A percentile compares a stretch with the other conserved stretches of the same genome.
These are phyloP conservation scores for Neofusicoccum cordaticola DNA, from an alignment of 2,329 filamentous ascomycete genomes.

Conservation along the genomic window DNA sequence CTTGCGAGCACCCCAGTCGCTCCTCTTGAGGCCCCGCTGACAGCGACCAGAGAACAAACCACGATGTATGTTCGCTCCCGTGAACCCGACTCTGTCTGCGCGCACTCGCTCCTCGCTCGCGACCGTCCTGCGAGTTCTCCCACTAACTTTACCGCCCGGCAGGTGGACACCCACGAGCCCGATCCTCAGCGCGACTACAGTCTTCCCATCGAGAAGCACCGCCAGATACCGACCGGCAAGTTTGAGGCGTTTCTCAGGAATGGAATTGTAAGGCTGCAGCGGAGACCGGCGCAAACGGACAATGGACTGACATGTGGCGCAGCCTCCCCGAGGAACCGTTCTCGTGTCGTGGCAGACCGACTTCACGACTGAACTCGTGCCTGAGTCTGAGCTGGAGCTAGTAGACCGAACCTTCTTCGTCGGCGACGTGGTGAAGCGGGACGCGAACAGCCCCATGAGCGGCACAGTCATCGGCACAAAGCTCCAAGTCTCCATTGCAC, in stretches of 20 bases:
- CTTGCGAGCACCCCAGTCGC: neutral
- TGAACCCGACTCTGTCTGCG: neutral
- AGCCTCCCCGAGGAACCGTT: constrained; percentile 51
- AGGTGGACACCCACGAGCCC: constrained; percentile 47
- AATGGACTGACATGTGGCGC: neutral
- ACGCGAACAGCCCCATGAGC: constrained; percentile 48
- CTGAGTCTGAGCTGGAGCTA: constrained; percentile 45
- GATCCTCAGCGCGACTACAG: constrained; percentile 40
- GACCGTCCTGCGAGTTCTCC: no score
- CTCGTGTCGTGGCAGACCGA: constrained; percentile 49
- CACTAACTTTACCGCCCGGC: constrained; percentile 18
- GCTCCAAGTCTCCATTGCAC: constrained; percentile 46
- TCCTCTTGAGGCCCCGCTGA: constrained; percentile 12
- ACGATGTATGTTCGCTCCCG: constrained; percentile 25
- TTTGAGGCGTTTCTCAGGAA: constrained; percentile 41
- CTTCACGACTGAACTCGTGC: constrained; percentile 40
- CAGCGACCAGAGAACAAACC: constrained; percentile 30
- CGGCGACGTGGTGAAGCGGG: constrained; percentile 55
- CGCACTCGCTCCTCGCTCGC: neutral
- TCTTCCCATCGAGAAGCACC: constrained; percentile 36
- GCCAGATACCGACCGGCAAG: constrained; percentile 28
- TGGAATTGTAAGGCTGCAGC: constrained; percentile 30
- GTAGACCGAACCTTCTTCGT: constrained; percentile 55
- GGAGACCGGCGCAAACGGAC: no score
- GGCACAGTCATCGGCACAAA: constrained; percentile 53